Evolutionary conservation across 495 filamentous ascomycete species (phyloP).

Genomic region (Friedmanniomyces simplex): DNA sequence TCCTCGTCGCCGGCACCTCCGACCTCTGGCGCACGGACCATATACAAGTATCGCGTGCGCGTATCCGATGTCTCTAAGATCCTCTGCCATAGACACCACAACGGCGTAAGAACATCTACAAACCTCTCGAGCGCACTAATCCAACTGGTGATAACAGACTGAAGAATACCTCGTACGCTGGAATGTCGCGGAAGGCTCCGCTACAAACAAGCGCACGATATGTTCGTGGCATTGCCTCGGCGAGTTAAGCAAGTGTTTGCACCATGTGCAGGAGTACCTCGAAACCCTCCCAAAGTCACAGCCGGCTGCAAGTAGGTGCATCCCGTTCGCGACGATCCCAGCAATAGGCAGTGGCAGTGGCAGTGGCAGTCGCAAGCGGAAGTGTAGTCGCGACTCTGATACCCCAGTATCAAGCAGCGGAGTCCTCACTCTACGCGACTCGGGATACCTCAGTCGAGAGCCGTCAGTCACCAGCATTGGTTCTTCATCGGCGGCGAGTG

Average conservation of each 20-base stretch:
- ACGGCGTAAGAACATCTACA: constrained; percentile 9
- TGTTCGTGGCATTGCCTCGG: constrained; percentile 29
- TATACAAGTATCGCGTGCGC: neutral
- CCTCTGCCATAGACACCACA: constrained; percentile 13
- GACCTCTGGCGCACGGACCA: constrained; percentile 5
- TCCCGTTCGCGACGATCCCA: neutral
- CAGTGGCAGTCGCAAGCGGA: neutral
- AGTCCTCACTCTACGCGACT: neutral
- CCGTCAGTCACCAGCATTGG: constrained; percentile 1
- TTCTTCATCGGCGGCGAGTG: neutral
- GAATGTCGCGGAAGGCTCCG: constrained; percentile 8
- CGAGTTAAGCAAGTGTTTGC: constrained; percentile 26
- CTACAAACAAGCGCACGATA: constrained; percentile 4
- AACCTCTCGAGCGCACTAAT: neutral
- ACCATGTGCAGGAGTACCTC: constrained; percentile 30
- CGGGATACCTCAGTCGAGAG: neutral
- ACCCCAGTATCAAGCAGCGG: no score
- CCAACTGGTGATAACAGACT: constrained; percentile 16
- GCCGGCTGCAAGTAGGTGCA: neutral
- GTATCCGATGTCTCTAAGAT: constrained; percentile 13
- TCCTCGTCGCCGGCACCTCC: neutral
- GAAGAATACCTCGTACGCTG: constrained; percentile 32
- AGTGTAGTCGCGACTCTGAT: constrained; percentile 1
- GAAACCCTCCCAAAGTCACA: constrained; percentile 12
- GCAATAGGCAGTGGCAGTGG: neutral